Base-by-base conservation (phyloP, 495 filamentous ascomycete species). In the Trichoderma gamsii region DNA sequence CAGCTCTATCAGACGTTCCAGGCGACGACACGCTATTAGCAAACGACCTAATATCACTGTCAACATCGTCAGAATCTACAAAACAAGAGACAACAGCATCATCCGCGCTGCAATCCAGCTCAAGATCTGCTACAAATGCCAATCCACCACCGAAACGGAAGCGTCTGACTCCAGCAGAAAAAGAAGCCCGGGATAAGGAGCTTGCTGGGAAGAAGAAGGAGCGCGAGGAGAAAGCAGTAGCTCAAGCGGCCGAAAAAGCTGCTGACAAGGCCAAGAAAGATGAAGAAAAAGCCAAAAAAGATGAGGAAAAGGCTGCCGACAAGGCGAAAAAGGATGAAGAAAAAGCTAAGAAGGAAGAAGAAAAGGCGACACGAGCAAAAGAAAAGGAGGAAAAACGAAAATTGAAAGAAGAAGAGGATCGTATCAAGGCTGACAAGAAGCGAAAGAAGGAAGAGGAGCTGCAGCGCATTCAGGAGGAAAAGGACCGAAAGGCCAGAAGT, bases 401-500 rank as follows among this genome's bases (percentile, higher is more conserved):
- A 67, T 67, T 68, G 15, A 81, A 80, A 46, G 80, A 82, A 66
- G 79, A 83, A 61, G 79, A 86, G 69, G 81, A 89, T 76, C 83
- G 83, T 71, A 23, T 65, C 21, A 65, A 65, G 11, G 63, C 63
- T 11, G 86, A 88, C 65, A 89, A 68, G 38, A 78, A 75, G 68
- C 71, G 72, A 5, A 78, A 77, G 46, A 83, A 83, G 70, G 81
- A 85, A 52, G 79, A 86, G 66, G 82, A 90, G 69, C 88, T 86
- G 74, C 81, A 73, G 70, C 84, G 79, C 67, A 85, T 80, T 68
- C 84, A 87, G 29, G 85, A 88, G 66, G 85, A 87, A 63, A 86
- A 84, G 70, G 76, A 79, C 69, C 92, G 90, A 76, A 92, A 94
- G 74, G 84, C 87, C 25, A 84, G 76, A 32, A 76, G 68, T 12